Evolutionary conservation across 2,329 filamentous ascomycete species (phyloP).

Genomic region (Scytalidium lignicola): DNA sequence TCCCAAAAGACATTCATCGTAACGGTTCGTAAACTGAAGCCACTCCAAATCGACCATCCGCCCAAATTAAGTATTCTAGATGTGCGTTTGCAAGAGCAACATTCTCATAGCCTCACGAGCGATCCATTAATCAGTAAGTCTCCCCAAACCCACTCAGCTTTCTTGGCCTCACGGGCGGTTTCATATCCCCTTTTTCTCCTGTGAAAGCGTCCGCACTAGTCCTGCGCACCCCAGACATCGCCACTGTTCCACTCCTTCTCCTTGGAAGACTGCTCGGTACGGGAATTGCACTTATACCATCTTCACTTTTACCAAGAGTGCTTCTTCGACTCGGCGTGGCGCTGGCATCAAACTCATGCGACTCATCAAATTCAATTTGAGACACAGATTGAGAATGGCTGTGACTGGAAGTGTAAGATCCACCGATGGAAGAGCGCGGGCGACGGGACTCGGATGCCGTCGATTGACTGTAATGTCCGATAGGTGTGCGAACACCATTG

Average conservation of each 20-base stretch:
- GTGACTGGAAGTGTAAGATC: constrained; percentile 23
- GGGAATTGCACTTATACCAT: constrained; percentile 41
- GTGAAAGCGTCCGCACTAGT: constrained; percentile 21
- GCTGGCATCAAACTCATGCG: constrained; percentile 20
- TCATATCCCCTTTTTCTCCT: constrained; percentile 17
- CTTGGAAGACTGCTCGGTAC: constrained; percentile 41
- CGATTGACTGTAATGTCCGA: constrained; percentile 29
- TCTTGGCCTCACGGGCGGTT: constrained; percentile 29
- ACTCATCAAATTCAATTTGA: constrained; percentile 24
- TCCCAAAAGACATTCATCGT: constrained; percentile 4
- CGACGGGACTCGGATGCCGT: constrained; percentile 23
- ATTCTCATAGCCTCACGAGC: neutral
- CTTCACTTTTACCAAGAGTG: constrained; percentile 35
- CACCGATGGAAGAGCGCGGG: constrained; percentile 27
- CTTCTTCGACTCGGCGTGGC: constrained; percentile 40
- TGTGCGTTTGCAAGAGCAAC: neutral
- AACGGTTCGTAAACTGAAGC: constrained; percentile 15
- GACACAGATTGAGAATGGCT: constrained; percentile 30
- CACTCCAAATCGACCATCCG: constrained; percentile 1
- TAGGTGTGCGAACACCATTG: constrained; percentile 26
- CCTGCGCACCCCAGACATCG: constrained; percentile 20
- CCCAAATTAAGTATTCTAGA: neutral
- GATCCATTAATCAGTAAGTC: constrained; percentile 40
- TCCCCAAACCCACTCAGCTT: constrained; percentile 51
- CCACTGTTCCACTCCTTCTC: constrained; percentile 42